These are phyloP conservation scores for Sabuloglossum arenarium DNA, from an alignment of 495 filamentous ascomycete genomes.

Conservation along the genomic window DNA sequence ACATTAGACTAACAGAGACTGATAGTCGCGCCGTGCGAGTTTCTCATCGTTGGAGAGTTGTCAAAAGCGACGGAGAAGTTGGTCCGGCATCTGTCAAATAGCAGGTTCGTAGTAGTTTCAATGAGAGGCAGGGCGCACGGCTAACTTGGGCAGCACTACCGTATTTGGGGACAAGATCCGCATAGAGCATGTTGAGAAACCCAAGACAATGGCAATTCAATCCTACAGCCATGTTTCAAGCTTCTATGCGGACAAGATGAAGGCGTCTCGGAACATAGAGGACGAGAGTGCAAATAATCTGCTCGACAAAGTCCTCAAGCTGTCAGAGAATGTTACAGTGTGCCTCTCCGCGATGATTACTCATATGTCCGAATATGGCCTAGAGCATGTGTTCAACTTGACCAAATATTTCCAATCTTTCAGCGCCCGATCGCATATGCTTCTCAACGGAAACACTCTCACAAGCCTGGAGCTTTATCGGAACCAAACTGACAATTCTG, in stretches of 20 bases:
- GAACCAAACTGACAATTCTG: slow-evolving; percentile 73
- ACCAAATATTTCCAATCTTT: slow-evolving; percentile 98
- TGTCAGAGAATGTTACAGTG: slow-evolving; percentile 71
- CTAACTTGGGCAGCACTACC: slow-evolving; percentile 31
- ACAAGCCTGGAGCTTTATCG: slow-evolving; percentile 90
- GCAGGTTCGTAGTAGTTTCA: slow-evolving; percentile 21
- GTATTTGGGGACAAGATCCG: slow-evolving; percentile 83
- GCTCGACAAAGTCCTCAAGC: slow-evolving; percentile 66
- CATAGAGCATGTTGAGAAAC: slow-evolving; percentile 55
- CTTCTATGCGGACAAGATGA: slow-evolving; percentile 85
- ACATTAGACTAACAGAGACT: background rate
- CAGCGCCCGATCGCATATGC: slow-evolving; percentile 84
- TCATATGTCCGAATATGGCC: slow-evolving; percentile 78
- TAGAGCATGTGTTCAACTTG: slow-evolving; percentile 90
- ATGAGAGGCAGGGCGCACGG: background rate
- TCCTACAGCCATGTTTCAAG: slow-evolving; percentile 75
- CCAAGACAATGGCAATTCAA: slow-evolving; percentile 67
- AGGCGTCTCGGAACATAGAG: slow-evolving; percentile 27
- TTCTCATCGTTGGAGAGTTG: slow-evolving; percentile 83
- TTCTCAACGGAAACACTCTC: slow-evolving; percentile 87
- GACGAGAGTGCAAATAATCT: slow-evolving; percentile 32
- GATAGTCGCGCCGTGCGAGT: slow-evolving; percentile 68
- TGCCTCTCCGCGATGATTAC: slow-evolving; percentile 95
- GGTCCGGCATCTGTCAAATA: slow-evolving; percentile 72
- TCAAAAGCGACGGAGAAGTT: slow-evolving; percentile 90